Evolutionary conservation across 1,284 basidiomycete genomes (phyloP).

Genomic region (Golubevia pallescens): DNA sequence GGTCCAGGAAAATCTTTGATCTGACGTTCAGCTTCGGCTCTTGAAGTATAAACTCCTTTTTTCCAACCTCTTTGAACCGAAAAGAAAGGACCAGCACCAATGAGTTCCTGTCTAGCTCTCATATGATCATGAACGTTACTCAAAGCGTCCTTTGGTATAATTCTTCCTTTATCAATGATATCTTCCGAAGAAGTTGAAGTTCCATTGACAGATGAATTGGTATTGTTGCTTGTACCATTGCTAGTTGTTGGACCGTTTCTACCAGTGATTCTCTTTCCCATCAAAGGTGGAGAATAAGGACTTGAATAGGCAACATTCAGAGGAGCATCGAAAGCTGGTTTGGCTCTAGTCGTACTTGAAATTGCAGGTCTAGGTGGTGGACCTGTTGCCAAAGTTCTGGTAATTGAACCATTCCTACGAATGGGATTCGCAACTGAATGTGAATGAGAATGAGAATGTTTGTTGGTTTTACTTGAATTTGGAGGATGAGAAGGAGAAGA

Average conservation of each 20-base stretch:
- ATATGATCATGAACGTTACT: slow-evolving; percentile 10
- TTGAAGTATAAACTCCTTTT: slow-evolving; percentile 27
- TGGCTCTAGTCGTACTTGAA: neutral
- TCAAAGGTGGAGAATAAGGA: neutral
- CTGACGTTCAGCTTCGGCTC: slow-evolving; percentile 27
- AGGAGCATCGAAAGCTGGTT: neutral
- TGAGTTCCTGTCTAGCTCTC: slow-evolving; percentile 5
- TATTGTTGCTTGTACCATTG: neutral
- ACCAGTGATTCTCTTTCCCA: neutral
- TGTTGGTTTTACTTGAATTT: neutral
- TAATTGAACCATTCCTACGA: neutral
- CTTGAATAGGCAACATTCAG: neutral
- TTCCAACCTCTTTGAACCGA: slow-evolving; percentile 36
- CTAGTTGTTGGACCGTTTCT: neutral
- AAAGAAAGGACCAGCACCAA: slow-evolving; percentile 14
- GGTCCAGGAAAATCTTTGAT: slow-evolving; percentile 30
- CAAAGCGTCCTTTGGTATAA: neutral
- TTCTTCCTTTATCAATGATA: neutral
- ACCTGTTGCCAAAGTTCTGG: neutral
- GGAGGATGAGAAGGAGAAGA: too few species aligned
- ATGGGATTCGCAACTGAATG: neutral
- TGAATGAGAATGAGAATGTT: neutral
- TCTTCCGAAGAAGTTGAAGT: neutral
- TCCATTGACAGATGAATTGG: neutral
- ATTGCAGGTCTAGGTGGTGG: neutral